Evolutionary conservation across 2,329 filamentous ascomycete genomes (phyloP).

Genomic region (Samsoniella hepiali): DNA sequence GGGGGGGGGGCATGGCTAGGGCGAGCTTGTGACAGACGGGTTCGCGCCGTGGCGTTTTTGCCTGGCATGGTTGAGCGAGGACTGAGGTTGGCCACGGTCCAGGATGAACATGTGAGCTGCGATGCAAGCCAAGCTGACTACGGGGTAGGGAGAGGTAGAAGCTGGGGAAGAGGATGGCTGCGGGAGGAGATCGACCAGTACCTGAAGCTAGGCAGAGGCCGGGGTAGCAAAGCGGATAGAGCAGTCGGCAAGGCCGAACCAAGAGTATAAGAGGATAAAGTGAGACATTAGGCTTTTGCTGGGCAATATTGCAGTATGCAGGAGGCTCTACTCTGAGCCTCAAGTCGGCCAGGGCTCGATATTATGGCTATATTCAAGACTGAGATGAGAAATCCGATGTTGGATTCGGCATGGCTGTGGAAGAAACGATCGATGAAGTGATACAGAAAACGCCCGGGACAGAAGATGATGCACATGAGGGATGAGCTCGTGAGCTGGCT

Average conservation of each 20-base stretch:
- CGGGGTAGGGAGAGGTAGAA: neutral
- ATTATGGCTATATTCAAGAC: neutral
- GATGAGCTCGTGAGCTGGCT: neutral
- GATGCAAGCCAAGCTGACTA: neutral
- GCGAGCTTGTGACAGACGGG: neutral
- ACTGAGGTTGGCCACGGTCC: neutral
- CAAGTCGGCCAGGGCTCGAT: neutral
- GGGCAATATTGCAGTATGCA: neutral
- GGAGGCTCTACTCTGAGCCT: neutral
- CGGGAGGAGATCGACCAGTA: slow-evolving; percentile 8
- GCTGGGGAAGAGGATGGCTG: neutral
- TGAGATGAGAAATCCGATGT: neutral
- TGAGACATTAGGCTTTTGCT: slow-evolving; percentile 8
- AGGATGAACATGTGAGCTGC: neutral
- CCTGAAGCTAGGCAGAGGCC: slow-evolving; percentile 1
- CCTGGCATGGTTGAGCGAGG: no score
- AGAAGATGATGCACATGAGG: neutral
- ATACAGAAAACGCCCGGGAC: neutral
- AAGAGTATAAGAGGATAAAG: neutral
- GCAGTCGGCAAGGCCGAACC: neutral
- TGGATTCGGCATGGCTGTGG: neutral
- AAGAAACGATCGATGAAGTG: neutral
- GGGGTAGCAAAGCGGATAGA: neutral
- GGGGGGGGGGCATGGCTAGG: neutral
- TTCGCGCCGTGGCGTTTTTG: slow-evolving; percentile 7